Evolutionary conservation across 2,329 filamentous ascomycete genomes (phyloP).

Genomic region (Fusarium sp.): DNA sequence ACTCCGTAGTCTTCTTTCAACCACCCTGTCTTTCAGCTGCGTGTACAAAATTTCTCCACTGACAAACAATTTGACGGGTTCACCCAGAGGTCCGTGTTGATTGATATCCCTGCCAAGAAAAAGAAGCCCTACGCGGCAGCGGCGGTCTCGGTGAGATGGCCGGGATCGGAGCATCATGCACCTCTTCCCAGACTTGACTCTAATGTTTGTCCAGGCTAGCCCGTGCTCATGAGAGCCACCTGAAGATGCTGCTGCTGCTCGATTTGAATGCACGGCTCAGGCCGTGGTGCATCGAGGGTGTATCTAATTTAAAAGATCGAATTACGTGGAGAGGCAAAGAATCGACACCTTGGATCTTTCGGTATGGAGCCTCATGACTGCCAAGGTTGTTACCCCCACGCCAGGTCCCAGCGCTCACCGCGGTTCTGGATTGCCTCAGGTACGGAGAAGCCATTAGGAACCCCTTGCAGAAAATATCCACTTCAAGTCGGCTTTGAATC

Average conservation of each 20-base stretch:
- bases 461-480: not conserved
- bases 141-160: not conserved
- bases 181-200: not conserved
- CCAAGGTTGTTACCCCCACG: not conserved
- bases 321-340: not conserved
- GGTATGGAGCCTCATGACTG: not conserved
- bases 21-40: not conserved
- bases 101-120: not conserved
- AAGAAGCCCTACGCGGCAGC: not conserved
- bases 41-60: not conserved
- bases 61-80: not conserved
- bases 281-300: not conserved
- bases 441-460: not conserved
- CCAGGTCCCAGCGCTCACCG: not conserved
- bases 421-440: not conserved
- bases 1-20: not conserved
- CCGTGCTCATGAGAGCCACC: not conserved
- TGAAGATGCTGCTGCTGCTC: not conserved
- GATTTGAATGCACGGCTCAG: not conserved
- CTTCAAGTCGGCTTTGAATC: not conserved
- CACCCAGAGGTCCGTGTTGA: not conserved
- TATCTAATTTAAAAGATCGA: not conserved
- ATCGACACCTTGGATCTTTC: not conserved
- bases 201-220: not conserved
- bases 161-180: conserved; percentile 2